Percentiles rank a stretch among this genome's conserved stretches.
Evolutionary conservation across 2,329 filamentous ascomycete genomes (phyloP).

Genomic region (Keithomyces neogunnii): DNA sequence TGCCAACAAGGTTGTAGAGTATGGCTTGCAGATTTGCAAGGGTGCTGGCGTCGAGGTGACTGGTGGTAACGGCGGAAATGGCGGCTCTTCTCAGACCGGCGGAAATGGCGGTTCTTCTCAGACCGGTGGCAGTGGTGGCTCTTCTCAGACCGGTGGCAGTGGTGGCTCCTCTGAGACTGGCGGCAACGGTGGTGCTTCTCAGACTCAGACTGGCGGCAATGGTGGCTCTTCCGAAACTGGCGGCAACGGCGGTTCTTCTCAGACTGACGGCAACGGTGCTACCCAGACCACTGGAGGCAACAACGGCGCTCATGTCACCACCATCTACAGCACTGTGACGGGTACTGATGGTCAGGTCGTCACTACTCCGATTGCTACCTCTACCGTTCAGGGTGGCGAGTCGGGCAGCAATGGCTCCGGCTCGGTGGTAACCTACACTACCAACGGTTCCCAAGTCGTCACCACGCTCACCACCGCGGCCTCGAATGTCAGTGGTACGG

Average conservation of each 20-base stretch:
- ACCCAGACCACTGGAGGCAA: neutral
- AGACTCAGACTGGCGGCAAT: constrained; percentile 12
- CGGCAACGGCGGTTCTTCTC: neutral
- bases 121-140: constrained; percentile 2
- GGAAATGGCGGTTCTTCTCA: neutral
- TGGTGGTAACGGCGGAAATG: constrained; percentile 7
- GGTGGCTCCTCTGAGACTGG: constrained; percentile 1
- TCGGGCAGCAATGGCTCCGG: constrained; percentile 11
- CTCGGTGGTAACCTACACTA: constrained; percentile 15
- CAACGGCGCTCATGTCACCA: constrained; percentile 18
- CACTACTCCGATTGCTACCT: constrained; percentile 28
- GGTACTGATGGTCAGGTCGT: constrained; percentile 22
- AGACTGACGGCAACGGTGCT: neutral
- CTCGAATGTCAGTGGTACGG: constrained; percentile 9
- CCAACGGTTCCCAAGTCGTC: constrained; percentile 13
- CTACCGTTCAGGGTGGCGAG: constrained; percentile 17
- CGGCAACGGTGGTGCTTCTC: neutral
- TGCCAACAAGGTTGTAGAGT: constrained; percentile 28
- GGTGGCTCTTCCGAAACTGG: no score
- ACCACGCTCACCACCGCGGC: constrained; percentile 20
- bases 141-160: neutral
- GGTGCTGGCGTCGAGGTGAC: constrained; percentile 26
- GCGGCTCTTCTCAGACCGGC: neutral
- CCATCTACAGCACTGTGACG: constrained; percentile 26
- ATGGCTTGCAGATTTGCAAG: constrained; percentile 30